Percentiles rank a stretch among this genome's conserved stretches.
These are phyloP conservation scores for Vanderwaltozyma polyspora DNA, from an alignment of 805 yeast genomes.

Conservation along the genomic window DNA sequence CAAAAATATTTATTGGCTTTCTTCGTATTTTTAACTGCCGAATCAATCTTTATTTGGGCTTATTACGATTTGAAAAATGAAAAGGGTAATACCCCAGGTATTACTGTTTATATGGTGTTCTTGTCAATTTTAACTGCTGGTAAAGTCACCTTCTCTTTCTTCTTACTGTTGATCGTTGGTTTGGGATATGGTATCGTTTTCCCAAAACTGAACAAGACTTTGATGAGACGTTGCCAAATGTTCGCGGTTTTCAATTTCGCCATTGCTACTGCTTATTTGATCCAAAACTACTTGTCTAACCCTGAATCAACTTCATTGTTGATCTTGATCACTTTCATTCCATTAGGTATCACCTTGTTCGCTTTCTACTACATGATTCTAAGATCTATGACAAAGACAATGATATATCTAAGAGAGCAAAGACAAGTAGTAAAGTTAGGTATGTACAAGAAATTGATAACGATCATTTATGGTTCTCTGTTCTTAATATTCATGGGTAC, in stretches of 20 bases:
- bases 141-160: constrained; percentile 79
- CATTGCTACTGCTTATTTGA: constrained; percentile 41
- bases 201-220: constrained; percentile 64
- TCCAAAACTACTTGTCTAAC: constrained; percentile 41
- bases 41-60: constrained; percentile 83
- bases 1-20: constrained; percentile 86
- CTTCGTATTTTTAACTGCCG: constrained; percentile 69
- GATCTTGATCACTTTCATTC: constrained; percentile 53
- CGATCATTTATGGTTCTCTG: constrained; percentile 62
- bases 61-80: constrained; percentile 76
- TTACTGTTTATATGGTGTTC: constrained; percentile 65
- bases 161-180: constrained; percentile 71
- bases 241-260: constrained; percentile 48
- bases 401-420: constrained; percentile 62
- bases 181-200: constrained; percentile 92
- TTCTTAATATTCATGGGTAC: constrained; percentile 61
- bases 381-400: constrained; percentile 63
- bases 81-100: constrained; percentile 41
- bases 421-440: constrained; percentile 84
- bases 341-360: constrained; percentile 58
- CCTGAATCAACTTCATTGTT: constrained; percentile 40
- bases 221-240: constrained; percentile 61
- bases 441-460: constrained; percentile 72
- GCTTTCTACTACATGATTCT: constrained; percentile 67
- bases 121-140: constrained; percentile 70